Evolutionary conservation across 441 rosid species (phyloP).

Genomic region (Populus hybrid): DNA sequence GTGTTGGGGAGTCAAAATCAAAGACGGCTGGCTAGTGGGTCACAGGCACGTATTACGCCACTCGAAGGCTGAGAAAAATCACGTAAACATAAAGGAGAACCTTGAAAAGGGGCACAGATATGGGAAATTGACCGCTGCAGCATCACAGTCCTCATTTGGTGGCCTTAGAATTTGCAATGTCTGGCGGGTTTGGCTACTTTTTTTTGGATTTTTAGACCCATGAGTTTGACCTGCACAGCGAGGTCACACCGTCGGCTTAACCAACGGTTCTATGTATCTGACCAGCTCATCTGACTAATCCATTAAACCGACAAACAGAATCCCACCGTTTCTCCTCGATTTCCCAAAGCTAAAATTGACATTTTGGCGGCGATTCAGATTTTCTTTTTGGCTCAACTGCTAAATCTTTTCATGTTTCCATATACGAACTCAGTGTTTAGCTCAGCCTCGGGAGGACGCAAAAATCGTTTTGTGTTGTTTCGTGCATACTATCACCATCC

Average conservation of each 20-base stretch:
- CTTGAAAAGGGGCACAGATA: neutral
- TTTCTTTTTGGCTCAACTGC: neutral
- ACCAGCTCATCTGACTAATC: neutral
- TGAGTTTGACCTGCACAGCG: neutral
- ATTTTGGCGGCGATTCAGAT: slow-evolving; percentile 17
- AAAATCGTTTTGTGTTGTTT: neutral
- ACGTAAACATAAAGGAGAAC: too few species aligned
- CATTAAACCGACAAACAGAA: slow-evolving; percentile 14
- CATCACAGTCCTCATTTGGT: slow-evolving; percentile 6
- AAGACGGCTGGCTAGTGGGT: neutral
- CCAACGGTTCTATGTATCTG: slow-evolving; percentile 16
- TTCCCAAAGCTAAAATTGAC: slow-evolving; percentile 9
- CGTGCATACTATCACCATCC: neutral
- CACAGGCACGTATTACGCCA: neutral
- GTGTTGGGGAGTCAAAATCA: neutral
- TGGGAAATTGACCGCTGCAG: neutral
- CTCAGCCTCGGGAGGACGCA: neutral
- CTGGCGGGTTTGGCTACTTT: neutral
- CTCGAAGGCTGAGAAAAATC: neutral
- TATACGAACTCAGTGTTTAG: neutral
- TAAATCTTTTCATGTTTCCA: neutral
- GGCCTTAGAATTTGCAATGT: neutral
- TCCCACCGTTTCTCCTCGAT: slow-evolving; percentile 3
- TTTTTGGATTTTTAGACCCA: neutral
- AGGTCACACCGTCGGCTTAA: slow-evolving; percentile 24